A percentile compares a stretch with the other conserved stretches of the same genome.
Conservation (phyloP, 768 basidiomycete genomes). For the Lactifluus volemus region DNA sequence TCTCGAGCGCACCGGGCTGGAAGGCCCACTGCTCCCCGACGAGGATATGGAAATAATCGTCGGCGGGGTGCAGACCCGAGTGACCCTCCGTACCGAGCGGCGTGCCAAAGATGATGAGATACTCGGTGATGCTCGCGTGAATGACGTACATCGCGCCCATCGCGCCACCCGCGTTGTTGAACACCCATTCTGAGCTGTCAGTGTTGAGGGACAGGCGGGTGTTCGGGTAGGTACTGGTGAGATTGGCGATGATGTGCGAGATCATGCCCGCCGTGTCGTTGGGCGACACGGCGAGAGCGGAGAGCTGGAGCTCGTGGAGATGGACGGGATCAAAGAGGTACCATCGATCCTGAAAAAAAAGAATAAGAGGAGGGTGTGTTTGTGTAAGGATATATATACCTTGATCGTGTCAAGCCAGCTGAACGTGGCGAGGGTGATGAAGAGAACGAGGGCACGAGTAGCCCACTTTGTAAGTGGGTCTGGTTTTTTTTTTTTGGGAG, state of each 20-base stretch:
- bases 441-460: not conserved
- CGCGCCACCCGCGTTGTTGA: slow-evolving; percentile 95
- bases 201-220: slow-evolving; percentile 44
- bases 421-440: slow-evolving; percentile 4
- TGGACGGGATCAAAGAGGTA: slow-evolving; percentile 73
- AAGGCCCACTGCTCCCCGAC: slow-evolving; percentile 95
- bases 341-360: slow-evolving; percentile 55
- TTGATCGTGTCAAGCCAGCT: slow-evolving; percentile 20
- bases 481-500: not conserved
- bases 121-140: slow-evolving; percentile 95
- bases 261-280: slow-evolving; percentile 69
- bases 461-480: slow-evolving; percentile 14
- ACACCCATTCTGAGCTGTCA: slow-evolving; percentile 79
- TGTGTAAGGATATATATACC: not conserved
- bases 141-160: slow-evolving; percentile 99
- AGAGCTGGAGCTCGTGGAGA: slow-evolving; percentile 65
- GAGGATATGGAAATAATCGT: slow-evolving; percentile 97
- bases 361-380: not conserved
- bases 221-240: slow-evolving; percentile 62
- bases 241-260: slow-evolving; percentile 70
- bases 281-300: slow-evolving; percentile 59
- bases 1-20: slow-evolving; percentile 66
- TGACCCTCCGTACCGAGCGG: slow-evolving; percentile 97
- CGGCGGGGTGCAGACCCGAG: slow-evolving; percentile 86
- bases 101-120: slow-evolving; percentile 92